These are phyloP conservation scores for Phytophthora chlamydospora DNA, from an alignment of 352 stramenopile species.

Conservation along the genomic window DNA sequence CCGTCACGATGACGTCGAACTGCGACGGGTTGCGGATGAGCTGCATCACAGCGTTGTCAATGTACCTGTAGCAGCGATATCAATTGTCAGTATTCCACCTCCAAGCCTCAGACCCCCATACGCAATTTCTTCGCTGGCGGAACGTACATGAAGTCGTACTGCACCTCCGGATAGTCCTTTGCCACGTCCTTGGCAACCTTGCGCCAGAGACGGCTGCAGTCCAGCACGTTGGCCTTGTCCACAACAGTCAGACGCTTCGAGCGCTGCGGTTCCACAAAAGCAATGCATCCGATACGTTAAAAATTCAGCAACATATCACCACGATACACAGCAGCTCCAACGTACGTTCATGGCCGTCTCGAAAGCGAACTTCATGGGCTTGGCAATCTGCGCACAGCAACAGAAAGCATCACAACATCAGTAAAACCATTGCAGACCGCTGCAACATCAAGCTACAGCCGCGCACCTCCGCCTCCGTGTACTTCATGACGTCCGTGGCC, in stretches of 20 bases:
- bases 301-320: neutral
- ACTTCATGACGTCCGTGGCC: slow-evolving; percentile 97
- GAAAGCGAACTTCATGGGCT: slow-evolving; percentile 87
- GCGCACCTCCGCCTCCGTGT: slow-evolving; percentile 91
- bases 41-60: slow-evolving; percentile 99
- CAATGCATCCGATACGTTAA: neutral
- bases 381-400: slow-evolving; percentile 50
- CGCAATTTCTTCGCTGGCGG: neutral
- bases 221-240: slow-evolving; percentile 99
- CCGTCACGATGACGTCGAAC: slow-evolving; percentile 99
- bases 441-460: neutral
- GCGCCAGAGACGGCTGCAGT: slow-evolving; percentile 93
- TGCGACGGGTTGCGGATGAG: slow-evolving; percentile 98
- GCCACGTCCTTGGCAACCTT: slow-evolving; percentile 92
- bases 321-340: slow-evolving; percentile 3
- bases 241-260: slow-evolving; percentile 96
- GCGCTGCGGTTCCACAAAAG: slow-evolving; percentile 78
- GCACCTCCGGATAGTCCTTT: slow-evolving; percentile 93
- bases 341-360: slow-evolving; percentile 80
- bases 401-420: neutral
- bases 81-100: neutral
- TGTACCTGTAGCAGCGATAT: slow-evolving; percentile 90
- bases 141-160: slow-evolving; percentile 94
- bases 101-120: too few relatives aligned
- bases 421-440: neutral